Base-by-base conservation (phyloP, 176 grass and related monocot genomes). In the Oryza punctata region DNA sequence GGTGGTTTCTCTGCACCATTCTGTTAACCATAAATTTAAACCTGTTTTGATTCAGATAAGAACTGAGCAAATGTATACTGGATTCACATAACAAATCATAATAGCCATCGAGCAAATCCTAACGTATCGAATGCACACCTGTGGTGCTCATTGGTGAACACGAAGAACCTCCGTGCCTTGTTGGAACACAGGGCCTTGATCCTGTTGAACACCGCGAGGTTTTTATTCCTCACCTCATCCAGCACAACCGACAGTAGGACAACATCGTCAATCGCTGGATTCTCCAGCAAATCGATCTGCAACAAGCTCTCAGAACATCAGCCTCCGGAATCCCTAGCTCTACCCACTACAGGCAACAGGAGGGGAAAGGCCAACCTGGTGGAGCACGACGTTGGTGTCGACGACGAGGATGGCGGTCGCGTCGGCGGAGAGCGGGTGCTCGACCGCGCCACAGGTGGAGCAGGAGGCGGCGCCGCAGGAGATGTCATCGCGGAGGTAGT, bases 251-350 rank as follows among this genome's bases (percentile, higher is more conserved):
- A 93, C 21, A 98, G 87, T 65, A 95, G 78, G n/a, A 98, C 96
- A 12, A 98, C 91, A 70, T 98, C 92, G 1, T 98, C 93, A 83
- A 95, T 91, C 6, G 82, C 85, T 4, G 91, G 87, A 49, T 98
- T 95, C 87, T 98, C 96, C 80, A 98, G 49, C 80, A 95, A 88
- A 91, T 95, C 96, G 63, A 98, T 98, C 93, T 98, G 81, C 27
- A 79, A 38, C 37, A 72, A 23, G 68, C 67, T 27, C 44, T 30
- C 73, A 10, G 1, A 30, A 52, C 32, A 44, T 85, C 66, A 86
- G 75, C 44, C 37, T 24, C 27, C 72, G 43, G 19, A 63, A 14
- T 15, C 54, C 65, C 35, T 3, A 10, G 30, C 9, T 37, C 24
- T 67, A 80, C 30, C 29, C 32, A 23, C 23, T 23, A 72, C 11